These are phyloP conservation scores for Blastobotrys attinorum DNA, from an alignment of 805 yeast genomes.

Conservation along the genomic window DNA sequence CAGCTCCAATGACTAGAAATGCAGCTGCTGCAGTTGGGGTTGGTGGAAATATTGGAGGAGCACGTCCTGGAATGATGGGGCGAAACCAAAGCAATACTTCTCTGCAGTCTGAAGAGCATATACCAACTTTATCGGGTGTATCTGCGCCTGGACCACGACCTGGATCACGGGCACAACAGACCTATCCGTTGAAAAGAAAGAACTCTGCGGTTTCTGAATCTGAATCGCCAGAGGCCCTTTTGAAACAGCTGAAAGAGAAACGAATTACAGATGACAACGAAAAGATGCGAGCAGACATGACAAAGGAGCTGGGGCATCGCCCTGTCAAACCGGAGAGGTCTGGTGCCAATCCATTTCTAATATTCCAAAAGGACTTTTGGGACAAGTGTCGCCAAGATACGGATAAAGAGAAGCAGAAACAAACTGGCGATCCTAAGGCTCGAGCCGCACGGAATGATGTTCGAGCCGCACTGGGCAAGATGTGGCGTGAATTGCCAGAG, in stretches of 20 bases:
- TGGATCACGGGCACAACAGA: not conserved
- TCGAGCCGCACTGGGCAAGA: constrained; percentile 32
- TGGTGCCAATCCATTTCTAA: constrained; percentile 34
- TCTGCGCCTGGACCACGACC: not conserved
- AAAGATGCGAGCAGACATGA: constrained; percentile 28
- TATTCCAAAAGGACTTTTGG: constrained; percentile 37
- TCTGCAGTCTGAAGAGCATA: too few relatives aligned
- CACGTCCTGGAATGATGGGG: not conserved
- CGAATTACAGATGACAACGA: constrained; percentile 26
- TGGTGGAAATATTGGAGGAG: too few relatives aligned
- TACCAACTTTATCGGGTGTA: too few relatives aligned
- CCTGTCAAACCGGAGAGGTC: constrained; percentile 32
- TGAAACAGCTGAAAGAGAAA: constrained; percentile 23
- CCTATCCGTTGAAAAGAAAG: not conserved
- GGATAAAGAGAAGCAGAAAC: constrained; percentile 26
- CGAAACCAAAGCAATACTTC: not conserved
- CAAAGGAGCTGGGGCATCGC: constrained; percentile 30
- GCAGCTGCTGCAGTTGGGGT: too few relatives aligned
- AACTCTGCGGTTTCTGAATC: not conserved
- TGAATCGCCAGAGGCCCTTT: constrained; percentile 17
- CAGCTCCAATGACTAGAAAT: not conserved
- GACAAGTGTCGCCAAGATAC: constrained; percentile 31
- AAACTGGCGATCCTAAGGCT: constrained; percentile 25
- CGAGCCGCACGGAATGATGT: constrained; percentile 34
- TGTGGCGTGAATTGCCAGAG: constrained; percentile 34